Conservation (phyloP, 2,329 filamentous ascomycete species). For the Trematosphaeria pertusa region DNA sequence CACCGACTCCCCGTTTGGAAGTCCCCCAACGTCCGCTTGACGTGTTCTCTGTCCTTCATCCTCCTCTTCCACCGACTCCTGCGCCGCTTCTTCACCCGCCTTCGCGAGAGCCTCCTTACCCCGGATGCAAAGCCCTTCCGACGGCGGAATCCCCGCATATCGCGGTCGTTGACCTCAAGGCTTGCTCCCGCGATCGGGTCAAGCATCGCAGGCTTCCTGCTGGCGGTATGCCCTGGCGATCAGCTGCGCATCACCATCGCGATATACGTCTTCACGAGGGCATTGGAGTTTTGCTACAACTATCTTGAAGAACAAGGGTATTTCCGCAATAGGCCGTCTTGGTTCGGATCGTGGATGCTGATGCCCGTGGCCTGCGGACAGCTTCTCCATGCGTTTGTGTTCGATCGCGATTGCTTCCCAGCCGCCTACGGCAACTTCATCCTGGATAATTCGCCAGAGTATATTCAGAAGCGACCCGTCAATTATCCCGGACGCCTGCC, state of each 20-base stretch:
- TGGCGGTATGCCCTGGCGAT: constrained; percentile 76
- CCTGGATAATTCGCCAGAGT: constrained; percentile 73
- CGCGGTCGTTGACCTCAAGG: constrained; percentile 77
- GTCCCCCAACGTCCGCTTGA: constrained; percentile 76
- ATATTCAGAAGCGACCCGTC: constrained; percentile 75
- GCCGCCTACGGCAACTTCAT: constrained; percentile 70
- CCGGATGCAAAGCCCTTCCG: constrained; percentile 83
- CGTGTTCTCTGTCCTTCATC: constrained; percentile 82
- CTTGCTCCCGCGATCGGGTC: constrained; percentile 91
- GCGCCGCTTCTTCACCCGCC: constrained; percentile 84
- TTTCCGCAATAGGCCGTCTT: constrained; percentile 73
- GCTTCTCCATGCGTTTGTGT: constrained; percentile 59
- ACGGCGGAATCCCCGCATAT: constrained; percentile 78
- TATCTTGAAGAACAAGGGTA: constrained; percentile 73
- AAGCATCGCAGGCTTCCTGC: constrained; percentile 80
- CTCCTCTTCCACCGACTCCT: constrained; percentile 88
- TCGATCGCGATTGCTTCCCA: constrained; percentile 60
- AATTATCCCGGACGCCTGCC: constrained; percentile 69
- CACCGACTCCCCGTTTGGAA: constrained; percentile 52
- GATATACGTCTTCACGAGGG: constrained; percentile 81
- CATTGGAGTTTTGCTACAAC: constrained; percentile 88
- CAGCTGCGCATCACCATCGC: constrained; percentile 79
- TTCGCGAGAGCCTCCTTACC: constrained; percentile 79
- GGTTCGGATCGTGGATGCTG: constrained; percentile 60
- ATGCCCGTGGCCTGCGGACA: constrained; percentile 59